Evolutionary conservation across 768 basidiomycete species (phyloP), one percentile per base, ranked within the genome.

Genomic region (Harrya chromipes): DNA sequence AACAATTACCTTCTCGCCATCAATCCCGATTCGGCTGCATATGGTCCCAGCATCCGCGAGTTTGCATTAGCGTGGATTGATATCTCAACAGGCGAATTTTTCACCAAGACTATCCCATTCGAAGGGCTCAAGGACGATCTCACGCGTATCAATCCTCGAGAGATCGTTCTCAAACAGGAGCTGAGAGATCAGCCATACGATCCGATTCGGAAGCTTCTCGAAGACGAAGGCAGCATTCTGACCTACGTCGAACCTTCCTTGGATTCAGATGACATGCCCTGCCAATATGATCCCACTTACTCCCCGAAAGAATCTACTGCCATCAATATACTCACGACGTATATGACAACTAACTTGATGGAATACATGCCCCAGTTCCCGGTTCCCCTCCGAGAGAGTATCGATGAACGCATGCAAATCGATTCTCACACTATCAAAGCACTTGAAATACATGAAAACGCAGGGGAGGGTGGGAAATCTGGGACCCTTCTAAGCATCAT

Each of bases 51-150:
- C 34, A 35, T 49, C 23, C 53, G 47, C 23, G 45, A 64, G 8
- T 50, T 82, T n/a, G 91, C 90, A 2, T 72, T 98, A 35, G 93
- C 94, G 6, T 97, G 94, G 86, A 92, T 90, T 21, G 94, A 98
- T 63, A 81, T 97, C 16, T 94, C 94, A 13, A 97, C 94, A 0
- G 91, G 92, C 52, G 94, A 95, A 62, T 91, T 95, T 66, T 93
- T 88, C 66, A 85, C 88, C 11, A 89, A 89, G 55, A 64, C 68
- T 6, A 75, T 80, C 11, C 67, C 73, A 3, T 41, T 75, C 14
- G 80, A 81, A 20, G 71, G 64, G 35, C 68, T 98, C 26, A 80
- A 82, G 46, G 92, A 97, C 60, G 88, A 95, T 53, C 72, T 98
- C 21, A 83, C 83, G 8, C 81, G 92, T 19, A 86, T 97, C 38